Evolutionary conservation across 306 rosid genomes (phyloP).

Genomic region (Spatholobus suberectus): DNA sequence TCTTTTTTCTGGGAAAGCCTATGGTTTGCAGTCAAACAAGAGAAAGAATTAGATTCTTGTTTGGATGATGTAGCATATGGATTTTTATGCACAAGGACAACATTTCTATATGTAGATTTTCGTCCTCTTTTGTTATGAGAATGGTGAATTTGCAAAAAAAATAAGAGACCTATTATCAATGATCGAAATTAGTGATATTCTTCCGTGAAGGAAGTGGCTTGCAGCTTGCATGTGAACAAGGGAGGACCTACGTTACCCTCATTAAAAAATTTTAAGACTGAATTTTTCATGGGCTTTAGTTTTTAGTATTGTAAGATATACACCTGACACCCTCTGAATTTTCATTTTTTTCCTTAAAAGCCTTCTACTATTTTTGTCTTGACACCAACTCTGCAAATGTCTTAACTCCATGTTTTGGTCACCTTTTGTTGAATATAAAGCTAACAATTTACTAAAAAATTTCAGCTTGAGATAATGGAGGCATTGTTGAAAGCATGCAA

Average conservation of each 20-base stretch:
- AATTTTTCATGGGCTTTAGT: background rate
- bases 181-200: background rate
- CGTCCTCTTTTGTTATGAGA: background rate
- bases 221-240: background rate
- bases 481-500: conserved; percentile 73
- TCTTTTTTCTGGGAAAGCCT: background rate
- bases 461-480: conserved; percentile 72
- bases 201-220: background rate
- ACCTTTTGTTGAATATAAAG: background rate
- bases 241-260: background rate
- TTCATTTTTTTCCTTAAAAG: background rate
- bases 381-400: conserved; percentile 2
- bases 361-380: conserved; percentile 6
- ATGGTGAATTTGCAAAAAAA: background rate
- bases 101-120: background rate
- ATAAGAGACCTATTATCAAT: background rate
- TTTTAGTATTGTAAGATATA: background rate
- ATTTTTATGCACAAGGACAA: background rate
- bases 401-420: background rate
- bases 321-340: background rate
- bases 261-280: background rate
- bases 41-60: conserved; percentile 14
- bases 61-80: background rate
- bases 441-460: conserved; percentile 42
- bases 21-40: background rate